These are phyloP conservation scores for Pholiota microspora DNA, from an alignment of 768 basidiomycete genomes.

Conservation along the genomic window DNA sequence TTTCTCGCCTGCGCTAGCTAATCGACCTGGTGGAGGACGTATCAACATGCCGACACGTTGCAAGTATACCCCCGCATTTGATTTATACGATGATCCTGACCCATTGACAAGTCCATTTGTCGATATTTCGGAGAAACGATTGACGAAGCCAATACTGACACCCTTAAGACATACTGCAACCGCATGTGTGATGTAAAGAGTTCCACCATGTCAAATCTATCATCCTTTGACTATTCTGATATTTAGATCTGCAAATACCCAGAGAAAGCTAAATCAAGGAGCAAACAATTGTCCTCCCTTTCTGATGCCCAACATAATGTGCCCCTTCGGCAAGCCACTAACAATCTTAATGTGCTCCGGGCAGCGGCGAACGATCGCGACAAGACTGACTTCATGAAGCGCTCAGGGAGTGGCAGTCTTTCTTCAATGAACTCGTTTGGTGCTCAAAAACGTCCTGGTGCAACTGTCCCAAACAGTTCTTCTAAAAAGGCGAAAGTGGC, in stretches of 20 bases:
- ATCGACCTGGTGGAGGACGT: constrained; percentile 57
- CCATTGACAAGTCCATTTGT: constrained; percentile 59
- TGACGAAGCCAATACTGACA: constrained; percentile 41
- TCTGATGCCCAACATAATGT: constrained; percentile 27
- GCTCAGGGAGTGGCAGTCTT: constrained; percentile 11
- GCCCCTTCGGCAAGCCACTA: constrained; percentile 6
- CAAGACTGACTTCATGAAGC: neutral
- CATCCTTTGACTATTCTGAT: neutral
- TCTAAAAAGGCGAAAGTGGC: constrained; percentile 34
- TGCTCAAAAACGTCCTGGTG: constrained; percentile 17
- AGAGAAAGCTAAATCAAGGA: constrained; percentile 54
- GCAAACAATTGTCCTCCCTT: constrained; percentile 45
- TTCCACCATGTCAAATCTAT: neutral
- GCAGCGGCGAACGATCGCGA: neutral
- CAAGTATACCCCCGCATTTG: constrained; percentile 29
- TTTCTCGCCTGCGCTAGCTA: constrained; percentile 22
- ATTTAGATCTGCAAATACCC: constrained; percentile 76
- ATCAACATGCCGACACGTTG: constrained; percentile 67
- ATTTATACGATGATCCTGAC: neutral
- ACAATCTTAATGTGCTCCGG: neutral
- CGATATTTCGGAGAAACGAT: constrained; percentile 78
- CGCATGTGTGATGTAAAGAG: constrained; percentile 77
- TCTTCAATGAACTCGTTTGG: neutral
- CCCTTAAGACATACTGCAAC: constrained; percentile 55
- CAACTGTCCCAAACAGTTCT: constrained; percentile 7